Evolutionary conservation across 2,329 filamentous ascomycete species (phyloP), one percentile per base, ranked within the genome.

Genomic region (Fusarium compactum): DNA sequence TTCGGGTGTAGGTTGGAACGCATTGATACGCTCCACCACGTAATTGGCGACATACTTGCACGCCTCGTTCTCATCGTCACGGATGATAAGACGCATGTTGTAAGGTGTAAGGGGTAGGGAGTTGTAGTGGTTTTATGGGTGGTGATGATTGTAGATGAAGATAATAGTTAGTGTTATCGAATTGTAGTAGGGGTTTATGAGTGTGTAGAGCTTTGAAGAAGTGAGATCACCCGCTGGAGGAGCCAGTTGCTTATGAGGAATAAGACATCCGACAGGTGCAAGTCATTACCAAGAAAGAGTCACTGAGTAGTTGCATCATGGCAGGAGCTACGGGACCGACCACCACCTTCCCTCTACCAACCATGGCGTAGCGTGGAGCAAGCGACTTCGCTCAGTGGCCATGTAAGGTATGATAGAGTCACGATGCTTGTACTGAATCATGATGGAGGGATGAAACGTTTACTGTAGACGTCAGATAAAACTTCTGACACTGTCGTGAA

Each of bases 41-140:
- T 95, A 94, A 79, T 93, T 90, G 67, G 92, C 92, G 72, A 95
- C 91, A 80, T 95, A 94, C 74, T 86, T 85, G 76, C 92, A 93
- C 60, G 91, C 91, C 67, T 86, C 83, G 58, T 85, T 80, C 73
- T 91, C 85, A 76, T 93, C 86, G 79, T 95, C 90, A 78, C 92
- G 88, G 78, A 96, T 92, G 80, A 96, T 95, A 77, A 96, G 88
- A 83, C 92, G 90, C 93, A 93, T 96, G 74, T 74, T 83, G 78
- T 65, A 60, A 71, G 48, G 53, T 59, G 24, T 51, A 55, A 65
- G 63, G 63, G 57, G 65, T 70, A 62, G 67, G 63, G 67, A 73
- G 63, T 60, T 50, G 22, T 52, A 24, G 27, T 57, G 24, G 43
- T 46, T 50, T 50, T 58, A 58, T 63, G 47, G 58, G 27, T 64